Base-by-base conservation (phyloP, 768 basidiomycete genomes). In the Xerocomus brunneocitrinus region DNA sequence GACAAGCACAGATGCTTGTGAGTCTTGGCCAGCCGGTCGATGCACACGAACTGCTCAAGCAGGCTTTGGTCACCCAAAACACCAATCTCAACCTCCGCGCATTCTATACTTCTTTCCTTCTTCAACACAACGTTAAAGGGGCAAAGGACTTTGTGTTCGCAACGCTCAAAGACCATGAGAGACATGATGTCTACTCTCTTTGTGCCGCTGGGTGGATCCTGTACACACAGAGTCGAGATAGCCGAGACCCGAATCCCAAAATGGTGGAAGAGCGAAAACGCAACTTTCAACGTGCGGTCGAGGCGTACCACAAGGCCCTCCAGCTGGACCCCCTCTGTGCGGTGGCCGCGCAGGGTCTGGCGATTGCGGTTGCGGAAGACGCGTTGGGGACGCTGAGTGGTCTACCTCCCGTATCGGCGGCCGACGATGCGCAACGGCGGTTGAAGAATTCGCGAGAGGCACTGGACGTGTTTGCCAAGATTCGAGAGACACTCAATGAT, bases 291-390 rank as follows among this genome's bases (percentile, higher is more conserved):
- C 78, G 92, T 9, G 80, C 88, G 3, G 91, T 91, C 1, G 94
- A 97, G 68, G 91, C 91, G 58, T 98, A 90, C 64, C 91, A 95
- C 65, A 93, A 92, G 67, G 95, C 95, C 0, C 71, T 99, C 32
- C 81, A 82, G 45, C 62, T 92, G 5, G 93, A 98, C 64, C 85
- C 91, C 0, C 73, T 80, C 27, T 97, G 93, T 69, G 92, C 92
- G 2, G 84, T 93, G 55, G 97, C 95, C 3, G 97, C 95, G 5
- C 93, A 97, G 66, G 95, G 95, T 3, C 76, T 99, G 8, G 97
- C 95, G 1, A 98, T 98, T 58, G 84, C 90, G 4, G 84, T 91
- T 2, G 95, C 94, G 0, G 97, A 99, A 66, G 93, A 95, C 67
- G 86, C 87, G 0, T 71, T 98, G 9, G 89, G 90, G 2, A 77